A percentile compares a stretch with the other conserved stretches of the same genome.
Conservation (phyloP, 2,329 filamentous ascomycete species). For the Sporothrix globosa region DNA sequence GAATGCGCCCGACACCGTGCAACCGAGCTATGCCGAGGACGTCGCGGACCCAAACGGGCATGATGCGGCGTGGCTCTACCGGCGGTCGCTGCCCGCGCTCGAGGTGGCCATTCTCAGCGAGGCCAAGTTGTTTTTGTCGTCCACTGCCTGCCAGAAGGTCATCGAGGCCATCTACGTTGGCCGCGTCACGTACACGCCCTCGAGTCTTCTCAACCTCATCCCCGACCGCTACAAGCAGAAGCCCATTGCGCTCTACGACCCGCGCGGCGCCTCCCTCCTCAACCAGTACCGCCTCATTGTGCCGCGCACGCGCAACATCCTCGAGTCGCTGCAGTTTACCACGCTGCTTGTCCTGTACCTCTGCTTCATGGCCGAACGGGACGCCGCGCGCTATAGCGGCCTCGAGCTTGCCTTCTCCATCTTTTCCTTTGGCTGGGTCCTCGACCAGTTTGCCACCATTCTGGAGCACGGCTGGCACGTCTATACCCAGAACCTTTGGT, state of each 20-base stretch:
- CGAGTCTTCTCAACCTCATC: conserved; percentile 78
- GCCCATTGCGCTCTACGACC: conserved; percentile 80
- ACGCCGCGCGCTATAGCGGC: conserved; percentile 58
- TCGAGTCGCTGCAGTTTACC: conserved; percentile 75
- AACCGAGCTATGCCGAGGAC: conserved; percentile 48
- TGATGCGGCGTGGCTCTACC: conserved; percentile 53
- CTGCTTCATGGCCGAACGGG: conserved; percentile 70
- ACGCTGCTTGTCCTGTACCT: conserved; percentile 71
- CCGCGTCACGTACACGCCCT: conserved; percentile 79
- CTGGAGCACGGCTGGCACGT: conserved; percentile 75
- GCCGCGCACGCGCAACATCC: conserved; percentile 72
- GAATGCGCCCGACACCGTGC: conserved; percentile 71
- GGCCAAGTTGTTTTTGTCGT: conserved; percentile 76
- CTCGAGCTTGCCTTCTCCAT: conserved; percentile 70
- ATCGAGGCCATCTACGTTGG: conserved; percentile 82
- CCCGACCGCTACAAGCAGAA: conserved; percentile 85
- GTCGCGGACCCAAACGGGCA: conserved; percentile 34
- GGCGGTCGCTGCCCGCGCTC: conserved; percentile 71
- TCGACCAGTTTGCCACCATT: conserved; percentile 77
- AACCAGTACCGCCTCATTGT: conserved; percentile 87
- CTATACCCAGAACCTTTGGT: conserved; percentile 87
- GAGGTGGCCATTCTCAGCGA: conserved; percentile 84
- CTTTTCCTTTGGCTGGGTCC: conserved; percentile 76
- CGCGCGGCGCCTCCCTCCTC: conserved; percentile 71
- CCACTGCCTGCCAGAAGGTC: conserved; percentile 78